Conservation (phyloP, 176 grass and related monocot species). For the Lolium perenne region DNA sequence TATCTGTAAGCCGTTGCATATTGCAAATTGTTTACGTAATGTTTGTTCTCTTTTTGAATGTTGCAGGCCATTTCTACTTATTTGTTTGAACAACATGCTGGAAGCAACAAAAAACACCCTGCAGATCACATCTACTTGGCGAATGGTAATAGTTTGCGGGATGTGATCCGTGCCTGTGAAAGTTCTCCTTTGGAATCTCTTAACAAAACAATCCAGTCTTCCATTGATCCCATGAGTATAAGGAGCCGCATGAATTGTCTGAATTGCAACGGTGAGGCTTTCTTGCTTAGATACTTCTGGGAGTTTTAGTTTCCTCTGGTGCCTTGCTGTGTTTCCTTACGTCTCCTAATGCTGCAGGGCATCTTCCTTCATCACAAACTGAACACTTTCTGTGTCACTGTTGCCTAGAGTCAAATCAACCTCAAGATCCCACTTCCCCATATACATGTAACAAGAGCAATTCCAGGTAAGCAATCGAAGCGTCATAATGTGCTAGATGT, state of each 20-base stretch:
- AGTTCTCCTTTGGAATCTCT: constrained; percentile 58
- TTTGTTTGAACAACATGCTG: constrained; percentile 77
- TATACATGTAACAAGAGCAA: constrained; percentile 47
- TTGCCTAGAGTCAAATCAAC: constrained; percentile 57
- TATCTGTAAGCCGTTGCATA: constrained; percentile 13
- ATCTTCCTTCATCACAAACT: constrained; percentile 40
- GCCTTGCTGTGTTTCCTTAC: constrained; percentile 26
- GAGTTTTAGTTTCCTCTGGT: constrained; percentile 22
- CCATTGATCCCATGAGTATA: constrained; percentile 49
- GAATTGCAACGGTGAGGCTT: constrained; percentile 65
- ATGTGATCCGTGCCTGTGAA: constrained; percentile 53
- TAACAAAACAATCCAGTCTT: constrained; percentile 58
- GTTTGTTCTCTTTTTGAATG: constrained; percentile 19
- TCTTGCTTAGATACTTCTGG: constrained; percentile 26
- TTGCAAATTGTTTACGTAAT: constrained; percentile 30
- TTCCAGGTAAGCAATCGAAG: constrained; percentile 49
- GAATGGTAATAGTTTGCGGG: constrained; percentile 72
- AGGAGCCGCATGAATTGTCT: constrained; percentile 51
- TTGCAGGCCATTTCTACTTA: constrained; percentile 70
- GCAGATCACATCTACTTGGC: constrained; percentile 71
- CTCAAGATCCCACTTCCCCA: constrained; percentile 44
- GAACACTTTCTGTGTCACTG: constrained; percentile 50
- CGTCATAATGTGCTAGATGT: constrained; percentile 25
- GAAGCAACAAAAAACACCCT: constrained; percentile 81
- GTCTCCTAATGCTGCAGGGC: constrained; percentile 50